Conservation (phyloP, 164 flowering plant genomes). For the Piper longum region DNA sequence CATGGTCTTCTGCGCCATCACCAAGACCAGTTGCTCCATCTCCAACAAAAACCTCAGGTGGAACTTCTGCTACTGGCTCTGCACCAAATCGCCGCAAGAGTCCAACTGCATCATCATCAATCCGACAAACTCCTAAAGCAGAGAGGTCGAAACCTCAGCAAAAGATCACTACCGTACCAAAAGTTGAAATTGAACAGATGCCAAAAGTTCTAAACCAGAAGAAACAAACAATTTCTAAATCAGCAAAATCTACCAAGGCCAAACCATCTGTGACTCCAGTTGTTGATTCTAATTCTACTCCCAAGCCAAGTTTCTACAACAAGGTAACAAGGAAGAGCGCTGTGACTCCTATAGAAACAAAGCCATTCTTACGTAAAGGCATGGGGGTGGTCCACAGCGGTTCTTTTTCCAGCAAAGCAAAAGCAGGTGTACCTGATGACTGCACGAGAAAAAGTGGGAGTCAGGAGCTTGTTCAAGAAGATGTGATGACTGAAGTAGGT, state of each 20-base stretch:
- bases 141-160: slow-evolving; percentile 27
- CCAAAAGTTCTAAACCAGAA: slow-evolving; percentile 23
- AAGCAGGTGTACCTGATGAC: slow-evolving; percentile 27
- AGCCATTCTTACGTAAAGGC: slow-evolving; percentile 51
- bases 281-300: slow-evolving; percentile 23
- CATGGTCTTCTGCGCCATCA: slow-evolving; percentile 65
- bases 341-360: slow-evolving; percentile 79
- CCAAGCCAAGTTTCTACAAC: slow-evolving; percentile 40
- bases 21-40: slow-evolving; percentile 27
- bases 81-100: slow-evolving; percentile 35
- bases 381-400: slow-evolving; percentile 30
- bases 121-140: slow-evolving; percentile 27
- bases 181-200: slow-evolving; percentile 15
- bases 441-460: slow-evolving; percentile 16
- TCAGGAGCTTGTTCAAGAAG: slow-evolving; percentile 16
- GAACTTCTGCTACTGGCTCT: slow-evolving; percentile 23
- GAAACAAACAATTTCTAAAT: slow-evolving; percentile 21
- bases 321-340: slow-evolving; percentile 69
- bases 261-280: slow-evolving; percentile 21
- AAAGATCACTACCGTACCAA: slow-evolving; percentile 22
- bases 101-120: slow-evolving; percentile 23
- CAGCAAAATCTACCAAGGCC: slow-evolving; percentile 24
- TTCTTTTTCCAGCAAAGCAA: slow-evolving; percentile 21
- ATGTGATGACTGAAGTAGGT: slow-evolving; percentile 17
- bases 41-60: slow-evolving; percentile 29